These are phyloP conservation scores for Trichoderma citrinoviride DNA, from an alignment of 2,329 filamentous ascomycete species.

Conservation along the genomic window DNA sequence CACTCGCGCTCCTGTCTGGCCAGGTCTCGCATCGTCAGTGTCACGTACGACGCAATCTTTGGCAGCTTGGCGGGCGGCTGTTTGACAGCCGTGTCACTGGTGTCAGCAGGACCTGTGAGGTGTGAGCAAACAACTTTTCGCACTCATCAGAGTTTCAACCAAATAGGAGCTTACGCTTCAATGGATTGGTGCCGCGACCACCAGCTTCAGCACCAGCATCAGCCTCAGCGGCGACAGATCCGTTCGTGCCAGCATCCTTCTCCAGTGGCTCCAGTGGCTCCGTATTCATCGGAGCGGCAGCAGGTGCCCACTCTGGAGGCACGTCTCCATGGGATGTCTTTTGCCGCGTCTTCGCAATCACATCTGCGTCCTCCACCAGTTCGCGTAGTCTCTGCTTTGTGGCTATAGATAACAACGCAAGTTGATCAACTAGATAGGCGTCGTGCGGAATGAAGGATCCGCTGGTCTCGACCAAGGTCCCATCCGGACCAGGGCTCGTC, in stretches of 20 bases:
- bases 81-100: constrained; percentile 36
- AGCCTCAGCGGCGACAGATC: constrained; percentile 33
- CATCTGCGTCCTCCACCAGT: constrained; percentile 73
- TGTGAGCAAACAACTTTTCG: not conserved
- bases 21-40: constrained; percentile 57
- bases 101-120: constrained; percentile 41
- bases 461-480: constrained; percentile 59
- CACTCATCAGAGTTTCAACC: not conserved
- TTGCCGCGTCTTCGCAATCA: constrained; percentile 68
- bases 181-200: constrained; percentile 50
- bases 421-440: constrained; percentile 73
- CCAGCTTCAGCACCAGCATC: constrained; percentile 50
- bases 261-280: constrained; percentile 36
- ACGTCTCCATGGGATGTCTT: constrained; percentile 76
- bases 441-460: constrained; percentile 73
- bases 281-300: constrained; percentile 57
- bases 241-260: constrained; percentile 33
- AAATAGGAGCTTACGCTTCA: constrained; percentile 58
- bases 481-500: constrained; percentile 59
- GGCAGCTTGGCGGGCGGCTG: constrained; percentile 45
- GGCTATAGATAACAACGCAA: constrained; percentile 78
- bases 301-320: constrained; percentile 70
- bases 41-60: constrained; percentile 50
- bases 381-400: constrained; percentile 75
- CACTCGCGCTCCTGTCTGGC: constrained; percentile 65